phyloP scores from a whole-genome alignment of 2,329 filamentous ascomycete genomes.

The Gremmenia infestans region DNA sequence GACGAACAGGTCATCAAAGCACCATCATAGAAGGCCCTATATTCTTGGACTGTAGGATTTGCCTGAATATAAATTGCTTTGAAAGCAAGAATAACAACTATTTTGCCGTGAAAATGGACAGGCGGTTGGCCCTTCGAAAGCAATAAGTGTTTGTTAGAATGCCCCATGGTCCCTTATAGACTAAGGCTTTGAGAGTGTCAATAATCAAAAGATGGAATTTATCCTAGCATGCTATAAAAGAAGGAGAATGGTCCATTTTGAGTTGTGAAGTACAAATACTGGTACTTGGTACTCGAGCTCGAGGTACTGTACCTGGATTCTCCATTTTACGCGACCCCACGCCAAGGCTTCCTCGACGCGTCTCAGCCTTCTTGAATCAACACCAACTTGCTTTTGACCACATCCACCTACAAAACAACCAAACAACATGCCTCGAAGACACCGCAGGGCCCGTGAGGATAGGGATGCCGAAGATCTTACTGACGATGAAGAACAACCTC shows the following conservation, averaged over 20 bases:
- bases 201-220: no score
- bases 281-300: neutral
- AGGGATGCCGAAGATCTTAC: slow-evolving; percentile 20
- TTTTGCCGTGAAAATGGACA: no score
- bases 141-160: no score
- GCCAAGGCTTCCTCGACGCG: slow-evolving; percentile 10
- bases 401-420: slow-evolving; percentile 1
- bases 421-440: slow-evolving; percentile 17
- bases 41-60: no score
- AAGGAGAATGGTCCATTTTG: neutral
- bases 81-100: no score
- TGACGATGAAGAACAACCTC: slow-evolving; percentile 21
- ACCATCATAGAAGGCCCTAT: no score
- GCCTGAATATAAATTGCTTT: no score
- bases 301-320: neutral
- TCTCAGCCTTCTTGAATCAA: slow-evolving; percentile 11
- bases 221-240: no score
- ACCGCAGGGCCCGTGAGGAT: slow-evolving; percentile 12
- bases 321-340: slow-evolving; percentile 6
- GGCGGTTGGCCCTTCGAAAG: no score
- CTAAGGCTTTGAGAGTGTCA: no score
- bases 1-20: no score
- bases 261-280: neutral
- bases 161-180: no score
- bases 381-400: slow-evolving; percentile 1